Evolutionary conservation across 2,329 filamentous ascomycete genomes (phyloP), one percentile per base, ranked within the genome.

Genomic region (Fusarium nisikadoi): DNA sequence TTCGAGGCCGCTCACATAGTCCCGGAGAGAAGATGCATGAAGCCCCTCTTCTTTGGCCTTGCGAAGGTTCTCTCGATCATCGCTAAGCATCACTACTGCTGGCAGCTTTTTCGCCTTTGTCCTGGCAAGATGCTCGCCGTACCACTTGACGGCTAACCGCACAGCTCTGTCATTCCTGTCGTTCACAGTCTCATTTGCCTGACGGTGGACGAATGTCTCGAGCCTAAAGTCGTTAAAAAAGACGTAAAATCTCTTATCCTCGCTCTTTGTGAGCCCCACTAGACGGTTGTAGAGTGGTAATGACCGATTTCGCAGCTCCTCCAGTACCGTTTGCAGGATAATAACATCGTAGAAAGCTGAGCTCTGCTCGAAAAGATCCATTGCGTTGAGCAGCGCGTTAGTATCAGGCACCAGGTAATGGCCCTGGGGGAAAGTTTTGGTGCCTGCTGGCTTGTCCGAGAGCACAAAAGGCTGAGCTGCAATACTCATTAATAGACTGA

Each of bases 151-250:
- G 4, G 95, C 94, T 75, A 88, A 89, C 52, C 96, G 89, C 35
- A 99, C 94, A 47, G 96, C 94, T 69, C 95, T 91, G 81, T 99
- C 97, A 79, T 99, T 99, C 60, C 96, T 89, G 81, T 99, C 96
- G 80, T 99, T 99, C 82, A 99, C 96, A 6, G 90, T 92, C 84
- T 99, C 96, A 41, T 93, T 92, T 10, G 87, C 82, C 25, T 91
- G 88, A 69, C 96, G 88, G 33, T 88, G 84, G 52, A 98, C 89
- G 78, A 97, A 93, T 0, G 96, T 99, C 81, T 99, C 97, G 42
- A 95, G 86, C 56, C 95, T 90, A 79, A 99, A 99, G 77, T 99
- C 96, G 81, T 99, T 99, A 89, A 98, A 98, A 81, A 99, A 99
- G 57, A 99, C 94, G 79, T 98, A 98, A 80, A 97, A 98, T 60